phyloP scores from a whole-genome alignment of 768 basidiomycete genomes.

The Calvatia gigantea region DNA sequence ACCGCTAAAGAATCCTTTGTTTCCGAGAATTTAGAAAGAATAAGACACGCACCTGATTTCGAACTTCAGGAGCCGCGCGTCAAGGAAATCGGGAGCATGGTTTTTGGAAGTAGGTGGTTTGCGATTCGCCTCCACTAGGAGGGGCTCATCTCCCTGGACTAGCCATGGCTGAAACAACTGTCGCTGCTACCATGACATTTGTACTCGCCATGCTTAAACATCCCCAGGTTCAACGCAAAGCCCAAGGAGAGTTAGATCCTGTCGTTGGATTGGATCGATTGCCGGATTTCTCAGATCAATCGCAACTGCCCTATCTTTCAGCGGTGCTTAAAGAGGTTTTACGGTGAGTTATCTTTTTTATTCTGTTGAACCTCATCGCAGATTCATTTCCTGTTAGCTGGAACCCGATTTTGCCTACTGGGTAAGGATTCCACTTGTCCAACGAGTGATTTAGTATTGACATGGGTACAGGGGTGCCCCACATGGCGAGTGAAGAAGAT shows the following conservation, averaged over 20 bases:
- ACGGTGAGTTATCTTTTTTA: conserved; percentile 7
- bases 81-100: background rate
- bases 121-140: too few species aligned
- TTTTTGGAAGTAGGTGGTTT: conserved; percentile 4
- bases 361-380: background rate
- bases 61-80: background rate
- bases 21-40: background rate
- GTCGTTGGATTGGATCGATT: conserved; percentile 17
- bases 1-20: background rate
- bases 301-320: conserved; percentile 18
- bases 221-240: conserved; percentile 18
- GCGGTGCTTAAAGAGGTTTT: conserved; percentile 21
- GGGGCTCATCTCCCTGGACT: background rate
- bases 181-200: conserved; percentile 3
- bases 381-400: background rate
- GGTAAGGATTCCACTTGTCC: too few species aligned
- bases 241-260: conserved; percentile 23
- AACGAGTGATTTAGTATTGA: too few species aligned
- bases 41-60: background rate
- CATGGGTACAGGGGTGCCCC: too few species aligned
- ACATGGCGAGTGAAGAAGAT: conserved; percentile 9
- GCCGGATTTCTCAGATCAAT: conserved; percentile 20
- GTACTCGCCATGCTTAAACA: conserved; percentile 9
- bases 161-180: conserved; percentile 5
- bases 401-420: conserved; percentile 9